phyloP scores from a whole-genome alignment of 2,329 filamentous ascomycete genomes.

The Sporothrix protearum region DNA sequence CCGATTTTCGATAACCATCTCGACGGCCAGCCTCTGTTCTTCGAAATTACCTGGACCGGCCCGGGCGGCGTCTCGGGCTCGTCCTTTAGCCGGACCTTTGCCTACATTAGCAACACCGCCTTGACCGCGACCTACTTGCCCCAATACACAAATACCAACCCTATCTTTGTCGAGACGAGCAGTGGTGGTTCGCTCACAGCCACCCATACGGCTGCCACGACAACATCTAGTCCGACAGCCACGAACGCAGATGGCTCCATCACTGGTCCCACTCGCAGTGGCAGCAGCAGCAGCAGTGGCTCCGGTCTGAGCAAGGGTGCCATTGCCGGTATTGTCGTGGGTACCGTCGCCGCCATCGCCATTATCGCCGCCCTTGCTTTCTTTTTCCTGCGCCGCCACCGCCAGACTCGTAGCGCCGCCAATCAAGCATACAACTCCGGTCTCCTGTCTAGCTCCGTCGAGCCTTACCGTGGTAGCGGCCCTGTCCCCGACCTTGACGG shows the following conservation, averaged over 20 bases:
- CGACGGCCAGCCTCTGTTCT: neutral
- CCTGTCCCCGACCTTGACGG: constrained; percentile 13
- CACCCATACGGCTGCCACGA: neutral
- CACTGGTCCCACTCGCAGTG: neutral
- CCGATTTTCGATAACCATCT: neutral
- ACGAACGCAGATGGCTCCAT: neutral
- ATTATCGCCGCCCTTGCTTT: constrained; percentile 42
- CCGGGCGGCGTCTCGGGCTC: neutral
- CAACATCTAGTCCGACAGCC: neutral
- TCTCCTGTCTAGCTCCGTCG: constrained; percentile 28
- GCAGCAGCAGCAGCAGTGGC: neutral
- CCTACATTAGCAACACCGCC: neutral
- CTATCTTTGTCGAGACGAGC: neutral
- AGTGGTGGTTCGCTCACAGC: neutral
- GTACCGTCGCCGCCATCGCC: constrained; percentile 39
- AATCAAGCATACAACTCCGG: constrained; percentile 24
- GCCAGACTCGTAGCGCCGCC: constrained; percentile 28
- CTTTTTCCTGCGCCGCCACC: constrained; percentile 44
- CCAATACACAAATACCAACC: neutral
- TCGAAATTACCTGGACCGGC: neutral
- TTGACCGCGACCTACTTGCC: neutral
- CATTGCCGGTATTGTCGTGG: constrained; percentile 48
- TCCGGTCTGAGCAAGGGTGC: constrained; percentile 41
- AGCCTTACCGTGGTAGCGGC: constrained; percentile 32
- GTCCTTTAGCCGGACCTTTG: neutral